Base-by-base conservation (phyloP, 495 filamentous ascomycete species). In the Jackrogersella multiformis region DNA sequence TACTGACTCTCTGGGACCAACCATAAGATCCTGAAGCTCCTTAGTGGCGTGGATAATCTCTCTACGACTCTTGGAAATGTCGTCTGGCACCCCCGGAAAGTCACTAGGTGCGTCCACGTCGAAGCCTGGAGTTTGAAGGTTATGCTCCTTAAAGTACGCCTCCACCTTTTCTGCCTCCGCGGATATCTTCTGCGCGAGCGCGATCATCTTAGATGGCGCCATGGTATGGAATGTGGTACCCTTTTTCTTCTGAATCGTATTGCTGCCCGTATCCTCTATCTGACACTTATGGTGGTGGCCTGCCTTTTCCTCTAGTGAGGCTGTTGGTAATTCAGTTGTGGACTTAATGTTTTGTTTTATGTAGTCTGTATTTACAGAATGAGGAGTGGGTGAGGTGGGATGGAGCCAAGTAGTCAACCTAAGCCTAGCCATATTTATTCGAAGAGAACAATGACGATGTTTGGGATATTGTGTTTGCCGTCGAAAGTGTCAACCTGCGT, bases 111-210 rank as follows among this genome's bases (percentile, higher is more conserved):
- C 56, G 41, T 77, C 73, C n/a, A 73, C 76, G 32, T 79, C 74
- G 44, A 78, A 79, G 60, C 73, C 73, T n/a, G 77, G 77, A 46
- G 71, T 57, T 18, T 70, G 71, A 0, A 80, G 61, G 51, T 74
- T 72, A 39, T 81, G 72, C 6, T 64, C 61, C n/a, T 67, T 66
- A 54, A 81, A 73, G 58, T 80, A 79, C 0, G 74, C 55, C 59
- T 81, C 77, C 21, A 81, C 66, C 58, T 76, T 81, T 51, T 76
- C 74, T 0, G 79, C 77, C n/a, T 79, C 78, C 8, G 56, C 44
- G 35, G 71, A 62, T 38, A 81, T 80, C 61, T 75, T 74, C 58
- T 75, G 64, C 6, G 78, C 77, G 26, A 81, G 66, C n/a, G 46
- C 66, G 16, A 74, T 49, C 73, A 81, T 77, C 36, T 71, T 64